A percentile compares a stretch with the other conserved stretches of the same genome.
phyloP scores from a whole-genome alignment of 768 basidiomycete species.

The Boletus rufocinnamomeus region DNA sequence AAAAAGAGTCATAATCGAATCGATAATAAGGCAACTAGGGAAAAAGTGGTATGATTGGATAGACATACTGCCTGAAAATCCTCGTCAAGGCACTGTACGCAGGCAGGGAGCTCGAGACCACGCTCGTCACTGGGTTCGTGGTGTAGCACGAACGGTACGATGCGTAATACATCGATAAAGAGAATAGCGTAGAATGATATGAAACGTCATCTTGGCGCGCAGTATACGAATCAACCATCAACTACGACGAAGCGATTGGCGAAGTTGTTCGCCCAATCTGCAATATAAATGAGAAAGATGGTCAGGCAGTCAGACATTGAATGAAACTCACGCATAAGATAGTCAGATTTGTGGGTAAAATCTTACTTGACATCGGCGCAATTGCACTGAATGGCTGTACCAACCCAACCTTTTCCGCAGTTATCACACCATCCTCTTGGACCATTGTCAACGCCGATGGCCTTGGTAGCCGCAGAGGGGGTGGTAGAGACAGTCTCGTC shows the following conservation, averaged over 20 bases:
- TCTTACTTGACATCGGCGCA: slow-evolving; percentile 67
- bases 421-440: slow-evolving; percentile 68
- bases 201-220: slow-evolving; percentile 34
- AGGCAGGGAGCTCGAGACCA: slow-evolving; percentile 52
- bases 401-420: slow-evolving; percentile 72
- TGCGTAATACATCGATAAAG: slow-evolving; percentile 60
- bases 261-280: slow-evolving; percentile 37
- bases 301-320: neutral
- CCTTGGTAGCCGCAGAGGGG: slow-evolving; percentile 40
- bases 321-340: slow-evolving; percentile 32
- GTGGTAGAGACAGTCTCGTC: slow-evolving; percentile 56
- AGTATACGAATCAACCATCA: slow-evolving; percentile 41
- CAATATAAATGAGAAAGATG: slow-evolving; percentile 21
- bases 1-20: slow-evolving; percentile 9
- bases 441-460: slow-evolving; percentile 71
- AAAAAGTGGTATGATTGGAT: slow-evolving; percentile 12
- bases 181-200: slow-evolving; percentile 36
- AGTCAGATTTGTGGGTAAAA: slow-evolving; percentile 9
- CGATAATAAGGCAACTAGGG: neutral
- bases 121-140: slow-evolving; percentile 66
- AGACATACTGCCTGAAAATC: slow-evolving; percentile 28
- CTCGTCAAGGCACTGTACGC: slow-evolving; percentile 24
- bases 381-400: slow-evolving; percentile 53
- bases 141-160: slow-evolving; percentile 58
- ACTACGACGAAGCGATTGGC: slow-evolving; percentile 43